Conservation (phyloP, 179 eudicot species). For the Amaranthus tricolor region DNA sequence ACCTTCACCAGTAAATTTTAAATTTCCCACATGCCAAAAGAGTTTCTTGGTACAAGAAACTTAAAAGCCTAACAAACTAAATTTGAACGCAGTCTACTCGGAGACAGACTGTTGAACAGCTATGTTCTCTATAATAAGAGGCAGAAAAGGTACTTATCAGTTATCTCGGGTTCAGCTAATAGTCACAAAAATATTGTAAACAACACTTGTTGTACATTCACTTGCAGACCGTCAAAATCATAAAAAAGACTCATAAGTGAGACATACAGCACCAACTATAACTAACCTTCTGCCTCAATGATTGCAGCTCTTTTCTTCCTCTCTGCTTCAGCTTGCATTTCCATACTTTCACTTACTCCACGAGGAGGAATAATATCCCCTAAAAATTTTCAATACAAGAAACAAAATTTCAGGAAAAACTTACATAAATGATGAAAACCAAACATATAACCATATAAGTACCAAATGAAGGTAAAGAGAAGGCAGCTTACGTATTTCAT, state of each 20-base stretch:
- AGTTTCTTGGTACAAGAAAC: not conserved
- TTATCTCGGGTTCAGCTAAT: not conserved
- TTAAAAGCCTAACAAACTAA: not conserved
- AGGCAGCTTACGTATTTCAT: constrained; percentile 68
- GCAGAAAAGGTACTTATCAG: too few species aligned
- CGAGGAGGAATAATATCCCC: constrained; percentile 95
- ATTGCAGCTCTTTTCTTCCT: constrained; percentile 85
- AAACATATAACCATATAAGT: not conserved
- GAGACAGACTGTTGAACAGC: too few species aligned
- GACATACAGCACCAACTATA: not conserved
- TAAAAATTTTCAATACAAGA: constrained; percentile 23
- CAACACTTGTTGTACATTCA: not conserved
- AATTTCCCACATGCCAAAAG: not conserved
- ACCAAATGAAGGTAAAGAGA: not conserved
- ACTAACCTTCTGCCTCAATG: constrained; percentile 85
- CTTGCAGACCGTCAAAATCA: not conserved
- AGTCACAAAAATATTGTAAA: not conserved
- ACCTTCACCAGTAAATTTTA: not conserved
- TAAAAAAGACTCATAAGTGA: not conserved
- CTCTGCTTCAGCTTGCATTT: constrained; percentile 95
- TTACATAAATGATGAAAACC: not conserved
- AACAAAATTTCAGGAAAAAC: not conserved
- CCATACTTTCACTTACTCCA: constrained; percentile 88
- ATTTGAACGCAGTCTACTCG: too few species aligned
- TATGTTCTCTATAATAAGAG: too few species aligned